Conservation (phyloP, 2,329 filamentous ascomycete species). For the Aspergillus bombycis region DNA sequence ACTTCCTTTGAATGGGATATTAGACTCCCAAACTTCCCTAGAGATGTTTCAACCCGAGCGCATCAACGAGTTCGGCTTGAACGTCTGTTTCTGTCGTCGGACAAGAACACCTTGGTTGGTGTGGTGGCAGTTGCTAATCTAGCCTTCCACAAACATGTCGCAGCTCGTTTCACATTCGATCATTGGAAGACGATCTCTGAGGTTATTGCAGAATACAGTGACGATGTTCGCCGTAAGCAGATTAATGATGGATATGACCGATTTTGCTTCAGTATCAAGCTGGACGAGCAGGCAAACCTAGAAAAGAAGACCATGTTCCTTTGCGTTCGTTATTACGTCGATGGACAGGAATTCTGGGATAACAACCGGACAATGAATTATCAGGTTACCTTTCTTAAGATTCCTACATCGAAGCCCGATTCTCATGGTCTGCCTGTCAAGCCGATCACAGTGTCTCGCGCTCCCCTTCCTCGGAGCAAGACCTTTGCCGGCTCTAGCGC, state of each 20-base stretch:
- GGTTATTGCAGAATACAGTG: slow-evolving; percentile 82
- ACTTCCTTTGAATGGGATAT: slow-evolving; percentile 85
- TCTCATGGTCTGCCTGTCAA: slow-evolving; percentile 42
- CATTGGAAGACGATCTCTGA: slow-evolving; percentile 99
- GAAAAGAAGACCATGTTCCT: slow-evolving; percentile 92
- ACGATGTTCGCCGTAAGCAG: slow-evolving; percentile 72
- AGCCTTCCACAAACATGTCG: slow-evolving; percentile 83
- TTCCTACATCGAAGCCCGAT: slow-evolving; percentile 62
- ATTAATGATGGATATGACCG: slow-evolving; percentile 72
- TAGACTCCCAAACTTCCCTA: slow-evolving; percentile 78
- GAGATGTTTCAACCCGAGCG: slow-evolving; percentile 64
- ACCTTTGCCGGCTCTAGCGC: slow-evolving; percentile 56
- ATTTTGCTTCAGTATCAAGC: slow-evolving; percentile 92
- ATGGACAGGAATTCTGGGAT: slow-evolving; percentile 89
- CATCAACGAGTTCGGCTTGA: slow-evolving; percentile 74
- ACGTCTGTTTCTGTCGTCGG: slow-evolving; percentile 80
- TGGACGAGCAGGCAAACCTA: slow-evolving; percentile 87
- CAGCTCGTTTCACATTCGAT: slow-evolving; percentile 93
- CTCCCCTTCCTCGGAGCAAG: slow-evolving; percentile 69
- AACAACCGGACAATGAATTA: slow-evolving; percentile 88
- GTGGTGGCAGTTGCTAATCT: slow-evolving; percentile 84
- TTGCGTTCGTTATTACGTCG: slow-evolving; percentile 84
- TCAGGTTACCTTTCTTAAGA: slow-evolving; percentile 90
- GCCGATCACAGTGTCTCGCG: slow-evolving; percentile 51
- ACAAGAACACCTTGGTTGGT: slow-evolving; percentile 85